Evolutionary conservation across 176 grass and related monocot species (phyloP).

Genomic region (Dactylis glomerata): DNA sequence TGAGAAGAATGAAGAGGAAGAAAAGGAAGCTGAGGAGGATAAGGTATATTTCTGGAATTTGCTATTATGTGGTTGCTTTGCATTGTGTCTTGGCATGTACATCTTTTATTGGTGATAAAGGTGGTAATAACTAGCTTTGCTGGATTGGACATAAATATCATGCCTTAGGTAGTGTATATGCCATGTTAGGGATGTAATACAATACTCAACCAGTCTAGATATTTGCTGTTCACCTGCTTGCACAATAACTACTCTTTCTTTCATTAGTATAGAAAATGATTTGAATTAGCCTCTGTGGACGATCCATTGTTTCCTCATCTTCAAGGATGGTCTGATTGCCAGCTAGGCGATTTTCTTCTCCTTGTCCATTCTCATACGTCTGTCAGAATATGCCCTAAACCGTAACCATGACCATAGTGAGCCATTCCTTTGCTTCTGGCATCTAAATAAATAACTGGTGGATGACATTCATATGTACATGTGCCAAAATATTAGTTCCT

Average conservation of each 20-base stretch:
- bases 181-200: background rate
- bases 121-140: background rate
- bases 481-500: too few species aligned
- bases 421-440: too few species aligned
- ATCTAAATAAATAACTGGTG: too few species aligned
- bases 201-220: background rate
- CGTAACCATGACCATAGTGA: too few species aligned
- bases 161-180: background rate
- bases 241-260: background rate
- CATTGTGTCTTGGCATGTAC: background rate
- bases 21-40: conserved; percentile 70
- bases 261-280: background rate
- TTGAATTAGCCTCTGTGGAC: too few species aligned
- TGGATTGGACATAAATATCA: background rate
- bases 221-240: background rate
- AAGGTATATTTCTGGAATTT: conserved; percentile 40
- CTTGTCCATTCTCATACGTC: too few species aligned
- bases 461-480: too few species aligned
- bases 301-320: too few species aligned
- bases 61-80: background rate
- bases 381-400: too few species aligned
- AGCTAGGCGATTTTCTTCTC: too few species aligned
- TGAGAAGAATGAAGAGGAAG: conserved; percentile 33
- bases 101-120: background rate
- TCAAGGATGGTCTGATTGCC: too few species aligned